Evolutionary conservation across 1,284 basidiomycete species (phyloP).

Genomic region (Cerioporus squamosus): DNA sequence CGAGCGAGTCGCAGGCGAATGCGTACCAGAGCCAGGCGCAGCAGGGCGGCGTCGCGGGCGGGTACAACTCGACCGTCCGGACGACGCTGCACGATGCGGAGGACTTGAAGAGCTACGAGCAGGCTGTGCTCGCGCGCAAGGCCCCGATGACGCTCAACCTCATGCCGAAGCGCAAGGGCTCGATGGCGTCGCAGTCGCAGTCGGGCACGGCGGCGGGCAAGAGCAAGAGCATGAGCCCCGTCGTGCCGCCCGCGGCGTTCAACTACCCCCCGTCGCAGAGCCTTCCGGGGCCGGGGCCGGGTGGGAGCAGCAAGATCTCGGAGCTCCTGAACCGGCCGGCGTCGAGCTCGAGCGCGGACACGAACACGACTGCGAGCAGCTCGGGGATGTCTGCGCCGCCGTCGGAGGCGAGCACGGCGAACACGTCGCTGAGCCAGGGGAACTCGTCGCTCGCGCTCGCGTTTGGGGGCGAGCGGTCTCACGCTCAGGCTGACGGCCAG

Average conservation of each 20-base stretch:
- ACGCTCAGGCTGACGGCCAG: neutral
- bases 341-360: conserved; percentile 31
- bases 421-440: conserved; percentile 18
- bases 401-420: conserved; percentile 36
- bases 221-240: conserved; percentile 32
- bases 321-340: conserved; percentile 35
- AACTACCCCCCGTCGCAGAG: conserved; percentile 9
- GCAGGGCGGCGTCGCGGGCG: conserved; percentile 17
- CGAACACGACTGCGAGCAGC: conserved; percentile 11
- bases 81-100: conserved; percentile 52
- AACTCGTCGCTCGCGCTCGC: conserved; percentile 41
- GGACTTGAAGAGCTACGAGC: conserved; percentile 73
- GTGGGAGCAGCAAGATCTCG: conserved; percentile 29
- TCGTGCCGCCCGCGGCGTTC: conserved; percentile 26
- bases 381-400: conserved; percentile 3
- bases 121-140: conserved; percentile 70
- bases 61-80: conserved; percentile 33
- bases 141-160: conserved; percentile 59
- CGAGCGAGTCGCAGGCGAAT: conserved; percentile 7
- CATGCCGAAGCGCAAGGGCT: conserved; percentile 40
- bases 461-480: conserved; percentile 28
- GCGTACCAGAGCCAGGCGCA: conserved; percentile 1
- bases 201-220: neutral
- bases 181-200: conserved; percentile 14
- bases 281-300: conserved; percentile 7